These are phyloP conservation scores for Ustilago nuda DNA, from an alignment of 1,284 basidiomycete genomes.

Conservation along the genomic window DNA sequence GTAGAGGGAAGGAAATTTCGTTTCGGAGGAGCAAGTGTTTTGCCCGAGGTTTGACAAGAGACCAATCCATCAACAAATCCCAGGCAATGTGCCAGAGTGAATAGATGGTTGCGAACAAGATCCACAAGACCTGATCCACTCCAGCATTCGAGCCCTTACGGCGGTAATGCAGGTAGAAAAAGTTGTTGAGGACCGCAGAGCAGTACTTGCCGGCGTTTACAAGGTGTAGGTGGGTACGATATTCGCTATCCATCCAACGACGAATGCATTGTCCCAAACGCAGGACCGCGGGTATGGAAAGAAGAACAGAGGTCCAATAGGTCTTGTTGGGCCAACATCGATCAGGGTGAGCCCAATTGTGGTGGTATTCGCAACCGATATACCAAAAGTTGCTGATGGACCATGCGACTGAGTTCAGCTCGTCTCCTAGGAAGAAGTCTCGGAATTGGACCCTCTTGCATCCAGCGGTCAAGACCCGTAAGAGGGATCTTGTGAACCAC, in stretches of 20 bases:
- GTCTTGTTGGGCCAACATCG: slow-evolving; percentile 58
- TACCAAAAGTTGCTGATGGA: slow-evolving; percentile 72
- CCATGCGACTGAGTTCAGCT: slow-evolving; percentile 68
- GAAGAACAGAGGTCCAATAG: slow-evolving; percentile 71
- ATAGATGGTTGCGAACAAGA: slow-evolving; percentile 76
- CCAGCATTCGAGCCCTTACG: slow-evolving; percentile 47
- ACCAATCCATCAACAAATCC: slow-evolving; percentile 76
- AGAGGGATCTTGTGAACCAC: slow-evolving; percentile 80
- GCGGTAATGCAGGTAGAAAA: slow-evolving; percentile 66
- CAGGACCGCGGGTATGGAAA: slow-evolving; percentile 77
- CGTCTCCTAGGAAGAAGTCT: slow-evolving; percentile 69
- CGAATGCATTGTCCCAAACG: slow-evolving; percentile 87
- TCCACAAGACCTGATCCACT: slow-evolving; percentile 46
- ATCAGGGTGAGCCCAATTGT: slow-evolving; percentile 50
- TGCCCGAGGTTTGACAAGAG: slow-evolving; percentile 76
- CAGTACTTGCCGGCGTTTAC: slow-evolving; percentile 77
- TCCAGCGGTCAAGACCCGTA: slow-evolving; percentile 76
- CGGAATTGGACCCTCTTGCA: slow-evolving; percentile 70
- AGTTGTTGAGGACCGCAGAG: slow-evolving; percentile 61
- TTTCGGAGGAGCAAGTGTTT: slow-evolving; percentile 78
- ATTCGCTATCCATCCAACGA: slow-evolving; percentile 81
- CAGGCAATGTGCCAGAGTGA: slow-evolving; percentile 81
- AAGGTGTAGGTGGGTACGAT: slow-evolving; percentile 77
- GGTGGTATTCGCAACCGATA: slow-evolving; percentile 77
- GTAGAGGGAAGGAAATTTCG: slow-evolving; percentile 73